phyloP scores from a whole-genome alignment of 345 rosid genomes.

The Melaleuca quinquenervia region DNA sequence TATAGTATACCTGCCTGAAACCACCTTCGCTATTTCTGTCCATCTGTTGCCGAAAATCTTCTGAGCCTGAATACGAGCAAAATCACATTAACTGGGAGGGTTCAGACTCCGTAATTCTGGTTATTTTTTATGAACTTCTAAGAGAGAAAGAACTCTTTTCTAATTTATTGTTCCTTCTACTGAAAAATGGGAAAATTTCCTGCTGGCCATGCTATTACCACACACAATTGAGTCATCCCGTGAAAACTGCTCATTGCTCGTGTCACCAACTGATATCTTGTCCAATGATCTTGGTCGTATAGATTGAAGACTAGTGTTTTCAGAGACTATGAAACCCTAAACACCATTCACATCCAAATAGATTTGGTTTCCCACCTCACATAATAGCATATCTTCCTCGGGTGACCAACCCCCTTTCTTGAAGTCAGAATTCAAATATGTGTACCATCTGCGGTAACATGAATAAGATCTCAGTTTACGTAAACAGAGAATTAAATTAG shows the following conservation, averaged over 20 bases:
- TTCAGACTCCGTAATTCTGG: neutral
- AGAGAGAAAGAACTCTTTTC: neutral
- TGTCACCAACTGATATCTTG: neutral
- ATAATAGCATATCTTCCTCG: constrained; percentile 87
- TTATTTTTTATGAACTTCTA: neutral
- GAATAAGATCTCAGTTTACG: neutral
- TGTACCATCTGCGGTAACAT: constrained; percentile 66
- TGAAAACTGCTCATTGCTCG: neutral
- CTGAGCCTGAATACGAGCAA: constrained; percentile 59
- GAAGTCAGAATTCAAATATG: constrained; percentile 91
- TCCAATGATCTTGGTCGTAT: neutral
- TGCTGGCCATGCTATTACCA: neutral
- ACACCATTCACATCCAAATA: neutral
- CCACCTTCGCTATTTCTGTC: constrained; percentile 99
- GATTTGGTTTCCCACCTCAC: constrained; percentile 46
- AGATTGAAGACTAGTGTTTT: neutral
- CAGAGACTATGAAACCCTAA: neutral
- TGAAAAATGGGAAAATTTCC: neutral
- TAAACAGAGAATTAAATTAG: neutral
- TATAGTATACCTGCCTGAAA: constrained; percentile 74
- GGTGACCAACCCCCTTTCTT: constrained; percentile 99
- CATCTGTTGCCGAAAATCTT: constrained; percentile 90
- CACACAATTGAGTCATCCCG: neutral
- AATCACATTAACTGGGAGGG: neutral
- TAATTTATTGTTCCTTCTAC: neutral